These are phyloP conservation scores for Ustilago loliicola DNA, from an alignment of 1,284 basidiomycete species.

Conservation along the genomic window DNA sequence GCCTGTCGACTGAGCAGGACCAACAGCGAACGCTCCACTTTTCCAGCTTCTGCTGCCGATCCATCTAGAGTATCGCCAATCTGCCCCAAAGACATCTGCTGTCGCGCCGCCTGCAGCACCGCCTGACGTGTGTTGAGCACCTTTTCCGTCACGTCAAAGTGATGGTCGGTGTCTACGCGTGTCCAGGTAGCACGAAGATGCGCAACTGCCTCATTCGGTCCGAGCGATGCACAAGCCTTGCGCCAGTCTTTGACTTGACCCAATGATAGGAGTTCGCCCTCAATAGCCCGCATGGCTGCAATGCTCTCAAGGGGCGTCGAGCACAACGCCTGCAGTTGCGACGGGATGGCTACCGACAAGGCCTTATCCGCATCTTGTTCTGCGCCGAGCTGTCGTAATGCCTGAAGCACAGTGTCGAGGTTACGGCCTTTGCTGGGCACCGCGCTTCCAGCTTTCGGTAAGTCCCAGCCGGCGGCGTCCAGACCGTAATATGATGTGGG, in stretches of 20 bases:
- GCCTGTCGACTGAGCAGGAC: slow-evolving; percentile 82
- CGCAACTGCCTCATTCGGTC: slow-evolving; percentile 41
- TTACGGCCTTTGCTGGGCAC: slow-evolving; percentile 70
- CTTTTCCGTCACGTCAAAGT: slow-evolving; percentile 80
- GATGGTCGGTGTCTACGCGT: slow-evolving; percentile 5
- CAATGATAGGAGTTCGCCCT: slow-evolving; percentile 51
- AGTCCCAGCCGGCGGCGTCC: slow-evolving; percentile 91
- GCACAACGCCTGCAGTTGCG: slow-evolving; percentile 46
- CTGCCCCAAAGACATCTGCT: slow-evolving; percentile 78
- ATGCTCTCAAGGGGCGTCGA: slow-evolving; percentile 42
- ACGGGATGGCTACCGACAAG: slow-evolving; percentile 27
- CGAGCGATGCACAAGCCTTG: slow-evolving; percentile 19
- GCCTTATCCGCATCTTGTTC: slow-evolving; percentile 25
- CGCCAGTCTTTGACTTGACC: slow-evolving; percentile 50
- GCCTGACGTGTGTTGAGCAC: slow-evolving; percentile 86
- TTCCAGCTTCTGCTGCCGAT: slow-evolving; percentile 74
- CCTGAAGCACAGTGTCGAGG: slow-evolving; percentile 83
- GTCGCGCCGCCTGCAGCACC: slow-evolving; percentile 79
- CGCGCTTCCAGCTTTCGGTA: slow-evolving; percentile 23
- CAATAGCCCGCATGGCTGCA: slow-evolving; percentile 23
- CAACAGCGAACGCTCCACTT: slow-evolving; percentile 80
- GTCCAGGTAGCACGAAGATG: slow-evolving; percentile 32
- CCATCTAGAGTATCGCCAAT: slow-evolving; percentile 80
- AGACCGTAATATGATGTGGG: slow-evolving; percentile 76
- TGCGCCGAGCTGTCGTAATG: slow-evolving; percentile 73